Evolutionary conservation across 495 filamentous ascomycete genomes (phyloP).

Genomic region (Chaetomium tenue): DNA sequence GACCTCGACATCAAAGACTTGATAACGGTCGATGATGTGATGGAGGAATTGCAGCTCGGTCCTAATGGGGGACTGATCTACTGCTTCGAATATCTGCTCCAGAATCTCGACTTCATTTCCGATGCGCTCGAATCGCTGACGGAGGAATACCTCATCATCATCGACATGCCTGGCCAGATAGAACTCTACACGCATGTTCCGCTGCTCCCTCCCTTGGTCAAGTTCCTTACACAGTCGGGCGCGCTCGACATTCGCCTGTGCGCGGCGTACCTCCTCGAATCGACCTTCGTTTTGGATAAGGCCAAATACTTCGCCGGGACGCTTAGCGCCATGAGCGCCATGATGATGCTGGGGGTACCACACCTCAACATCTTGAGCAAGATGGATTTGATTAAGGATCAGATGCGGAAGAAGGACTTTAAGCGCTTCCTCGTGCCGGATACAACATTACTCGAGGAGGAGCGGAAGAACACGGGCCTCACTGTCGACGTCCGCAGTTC

Average conservation of each 20-base stretch:
- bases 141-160: slow-evolving; percentile 93
- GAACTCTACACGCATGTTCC: slow-evolving; percentile 98
- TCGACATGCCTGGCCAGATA: slow-evolving; percentile 99
- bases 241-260: slow-evolving; percentile 84
- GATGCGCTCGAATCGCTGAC: slow-evolving; percentile 81
- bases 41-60: slow-evolving; percentile 92
- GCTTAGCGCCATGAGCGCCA: slow-evolving; percentile 93
- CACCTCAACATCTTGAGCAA: slow-evolving; percentile 94
- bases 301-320: slow-evolving; percentile 97
- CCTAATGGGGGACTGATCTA: slow-evolving; percentile 96
- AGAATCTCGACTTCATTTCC: slow-evolving; percentile 93
- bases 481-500: slow-evolving; percentile 42
- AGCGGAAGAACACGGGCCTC: slow-evolving; percentile 46
- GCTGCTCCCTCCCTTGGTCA: slow-evolving; percentile 79
- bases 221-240: slow-evolving; percentile 75
- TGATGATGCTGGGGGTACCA: slow-evolving; percentile 96
- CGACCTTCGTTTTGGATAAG: slow-evolving; percentile 89
- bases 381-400: slow-evolving; percentile 91
- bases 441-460: slow-evolving; percentile 70
- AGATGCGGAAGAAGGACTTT: slow-evolving; percentile 75
- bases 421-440: slow-evolving; percentile 87
- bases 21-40: slow-evolving; percentile 94
- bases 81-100: slow-evolving; percentile 94
- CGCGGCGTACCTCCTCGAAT: slow-evolving; percentile 93
- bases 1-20: slow-evolving; percentile 97